Evolutionary conservation across 257 asterid species (phyloP), one percentile per base, ranked within the genome.

Genomic region (Solanum megistacrolobum): DNA sequence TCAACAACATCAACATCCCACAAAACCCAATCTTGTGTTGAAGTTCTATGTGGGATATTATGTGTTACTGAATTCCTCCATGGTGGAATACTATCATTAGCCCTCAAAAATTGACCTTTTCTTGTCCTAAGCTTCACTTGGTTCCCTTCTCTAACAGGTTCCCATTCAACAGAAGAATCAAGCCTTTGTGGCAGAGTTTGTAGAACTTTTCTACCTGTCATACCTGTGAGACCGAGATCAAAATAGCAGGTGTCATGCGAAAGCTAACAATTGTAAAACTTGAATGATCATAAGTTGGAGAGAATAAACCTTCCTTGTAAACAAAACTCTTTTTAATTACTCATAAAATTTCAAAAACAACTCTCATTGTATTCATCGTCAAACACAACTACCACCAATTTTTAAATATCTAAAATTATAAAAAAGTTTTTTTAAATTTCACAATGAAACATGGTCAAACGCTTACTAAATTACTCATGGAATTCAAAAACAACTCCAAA

Each of bases 31-130:
- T 95, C 99, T 91, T 92, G 95, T 3, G 99, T 95, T 7, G 93
- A 88, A 83, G 96, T 94, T 89, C 99, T 93, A 68, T 94, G 96
- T 10, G 99, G 99, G 6, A 95, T 94, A 87, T 95, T 98, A 76
- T 97, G 99, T 27, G 99, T 96, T 13, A 97, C 92, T 14, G 99
- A 94, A 32, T 97, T 96, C 89, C 98, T 91, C 99, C 99, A 97
- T 87, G 99, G 99, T 60, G 98, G 98, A 83, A 94, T 36, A 0
- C 99, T 98, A 27, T 97, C 99, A 58, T 97, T 97, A 1, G 97
- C 99, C 86, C 99, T 85, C 88, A 97, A 85, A 35, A 91, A 97
- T 87, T 95, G 98, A 8, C 99, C 99, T 86, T 96, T 94, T n/a
- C 96, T 87, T 14, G 99, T 97, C 90, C 92, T 97, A 75, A 97